These are phyloP conservation scores for Alloteropsis semialata DNA, from an alignment of 176 grass and related monocot genomes.

Conservation along the genomic window DNA sequence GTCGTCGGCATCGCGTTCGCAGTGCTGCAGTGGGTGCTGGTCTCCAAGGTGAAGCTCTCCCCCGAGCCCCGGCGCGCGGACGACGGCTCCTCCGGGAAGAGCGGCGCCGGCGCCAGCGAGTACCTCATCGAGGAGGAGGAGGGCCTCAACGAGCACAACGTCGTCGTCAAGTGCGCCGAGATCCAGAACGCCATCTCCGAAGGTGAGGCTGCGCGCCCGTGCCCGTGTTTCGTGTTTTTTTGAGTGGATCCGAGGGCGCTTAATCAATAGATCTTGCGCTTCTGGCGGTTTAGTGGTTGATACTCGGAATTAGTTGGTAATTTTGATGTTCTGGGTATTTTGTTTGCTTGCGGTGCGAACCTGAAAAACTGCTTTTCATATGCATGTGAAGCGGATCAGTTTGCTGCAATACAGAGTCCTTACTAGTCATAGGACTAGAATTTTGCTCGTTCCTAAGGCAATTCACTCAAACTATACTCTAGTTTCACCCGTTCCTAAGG, in stretches of 20 bases:
- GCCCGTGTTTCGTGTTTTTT: not conserved
- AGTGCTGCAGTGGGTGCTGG: conserved; percentile 67
- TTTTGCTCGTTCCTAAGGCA: not conserved
- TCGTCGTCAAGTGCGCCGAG: conserved; percentile 84
- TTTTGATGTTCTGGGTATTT: conserved; percentile 9
- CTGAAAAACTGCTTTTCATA: not conserved
- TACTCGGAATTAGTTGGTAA: not conserved
- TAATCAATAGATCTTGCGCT: conserved; percentile 9
- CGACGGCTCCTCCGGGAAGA: conserved; percentile 35
- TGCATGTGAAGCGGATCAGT: not conserved
- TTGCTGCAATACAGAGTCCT: not conserved
- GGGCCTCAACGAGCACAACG: conserved; percentile 90
- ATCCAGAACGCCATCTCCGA: conserved; percentile 92
- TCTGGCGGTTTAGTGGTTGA: not conserved
- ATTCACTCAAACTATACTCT: not conserved
- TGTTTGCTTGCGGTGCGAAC: not conserved
- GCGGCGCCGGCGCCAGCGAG: conserved; percentile 51
- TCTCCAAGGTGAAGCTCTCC: conserved; percentile 70
- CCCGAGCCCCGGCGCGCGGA: conserved; percentile 28
- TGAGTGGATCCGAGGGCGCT: not conserved
- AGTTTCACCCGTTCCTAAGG: not conserved
- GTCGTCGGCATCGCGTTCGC: conserved; percentile 76
- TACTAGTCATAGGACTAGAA: not conserved
- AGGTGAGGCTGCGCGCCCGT: conserved; percentile 37
- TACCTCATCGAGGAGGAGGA: conserved; percentile 94